These are phyloP conservation scores for Paracoccidioides lutzii DNA, from an alignment of 2,329 filamentous ascomycete species.

Conservation along the genomic window DNA sequence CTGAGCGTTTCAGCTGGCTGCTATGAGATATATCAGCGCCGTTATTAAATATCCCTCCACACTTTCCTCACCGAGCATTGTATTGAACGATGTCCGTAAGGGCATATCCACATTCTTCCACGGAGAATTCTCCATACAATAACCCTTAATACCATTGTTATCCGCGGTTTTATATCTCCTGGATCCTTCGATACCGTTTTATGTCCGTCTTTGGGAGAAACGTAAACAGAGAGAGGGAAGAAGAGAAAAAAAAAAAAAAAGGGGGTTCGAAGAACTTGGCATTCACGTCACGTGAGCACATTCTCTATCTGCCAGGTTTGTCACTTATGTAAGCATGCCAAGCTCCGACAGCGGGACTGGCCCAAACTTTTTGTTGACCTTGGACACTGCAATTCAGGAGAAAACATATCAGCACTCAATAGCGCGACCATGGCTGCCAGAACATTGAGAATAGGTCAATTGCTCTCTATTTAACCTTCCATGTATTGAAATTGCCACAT, in stretches of 20 bases:
- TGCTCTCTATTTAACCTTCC: conserved; percentile 4
- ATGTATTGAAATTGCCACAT: background rate
- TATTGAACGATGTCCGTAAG: background rate
- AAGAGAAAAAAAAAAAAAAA: background rate
- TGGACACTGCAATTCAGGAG: background rate
- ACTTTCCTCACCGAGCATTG: background rate
- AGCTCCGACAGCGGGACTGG: background rate
- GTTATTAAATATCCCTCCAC: background rate
- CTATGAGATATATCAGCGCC: background rate
- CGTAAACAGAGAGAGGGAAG: too few relatives aligned
- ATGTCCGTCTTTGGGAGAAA: too few relatives aligned
- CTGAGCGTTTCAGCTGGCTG: background rate
- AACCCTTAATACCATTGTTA: too few relatives aligned
- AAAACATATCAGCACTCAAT: background rate
- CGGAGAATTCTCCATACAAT: too few relatives aligned
- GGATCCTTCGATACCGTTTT: too few relatives aligned
- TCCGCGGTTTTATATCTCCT: too few relatives aligned
- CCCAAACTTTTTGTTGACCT: background rate
- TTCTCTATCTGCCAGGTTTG: background rate
- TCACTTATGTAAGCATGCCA: background rate
- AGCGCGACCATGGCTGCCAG: conserved; percentile 44
- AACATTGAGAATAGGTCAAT: conserved; percentile 55
- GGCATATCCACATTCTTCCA: background rate
- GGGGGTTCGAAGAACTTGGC: too few relatives aligned
- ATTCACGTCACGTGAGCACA: background rate